Evolutionary conservation across 208 protist genomes (phyloP).

Genomic region (Crithidia sp.): DNA sequence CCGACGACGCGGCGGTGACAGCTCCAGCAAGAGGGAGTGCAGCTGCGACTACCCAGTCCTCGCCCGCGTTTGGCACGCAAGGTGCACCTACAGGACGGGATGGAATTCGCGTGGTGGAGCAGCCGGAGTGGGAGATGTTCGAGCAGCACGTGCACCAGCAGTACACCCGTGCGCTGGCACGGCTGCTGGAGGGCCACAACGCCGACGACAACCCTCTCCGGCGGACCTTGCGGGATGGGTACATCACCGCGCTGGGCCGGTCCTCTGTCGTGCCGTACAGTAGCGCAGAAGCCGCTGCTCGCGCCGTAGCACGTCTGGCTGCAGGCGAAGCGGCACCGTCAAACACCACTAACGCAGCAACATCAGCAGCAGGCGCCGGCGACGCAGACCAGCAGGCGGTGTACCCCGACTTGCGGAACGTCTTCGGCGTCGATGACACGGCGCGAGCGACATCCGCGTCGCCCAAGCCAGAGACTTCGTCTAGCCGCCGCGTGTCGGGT

Average conservation of each 20-base stretch:
- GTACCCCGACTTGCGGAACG: slow-evolving; percentile 21
- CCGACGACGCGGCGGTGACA: background rate
- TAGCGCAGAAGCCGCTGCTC: background rate
- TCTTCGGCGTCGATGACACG: background rate
- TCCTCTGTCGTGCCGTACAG: background rate
- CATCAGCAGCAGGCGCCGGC: background rate
- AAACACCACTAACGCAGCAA: background rate
- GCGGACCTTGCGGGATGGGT: slow-evolving; percentile 12
- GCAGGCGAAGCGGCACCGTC: background rate
- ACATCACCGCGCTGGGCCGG: background rate
- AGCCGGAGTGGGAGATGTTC: slow-evolving; percentile 30
- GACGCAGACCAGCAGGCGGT: slow-evolving; percentile 4
- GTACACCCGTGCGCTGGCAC: slow-evolving; percentile 11
- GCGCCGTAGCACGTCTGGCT: background rate
- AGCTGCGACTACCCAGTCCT: too few relatives aligned
- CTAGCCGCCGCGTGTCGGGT: background rate
- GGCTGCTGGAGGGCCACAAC: slow-evolving; percentile 26
- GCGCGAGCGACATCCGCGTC: background rate
- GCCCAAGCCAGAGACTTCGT: background rate
- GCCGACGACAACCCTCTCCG: slow-evolving; percentile 32
- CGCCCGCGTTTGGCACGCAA: too few relatives aligned
- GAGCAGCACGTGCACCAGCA: slow-evolving; percentile 16
- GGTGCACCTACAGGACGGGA: background rate
- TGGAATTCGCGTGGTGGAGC: background rate
- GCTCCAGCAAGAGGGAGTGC: too few relatives aligned